Conservation (phyloP, 768 basidiomycete genomes). For the Chalciporus chontae region DNA sequence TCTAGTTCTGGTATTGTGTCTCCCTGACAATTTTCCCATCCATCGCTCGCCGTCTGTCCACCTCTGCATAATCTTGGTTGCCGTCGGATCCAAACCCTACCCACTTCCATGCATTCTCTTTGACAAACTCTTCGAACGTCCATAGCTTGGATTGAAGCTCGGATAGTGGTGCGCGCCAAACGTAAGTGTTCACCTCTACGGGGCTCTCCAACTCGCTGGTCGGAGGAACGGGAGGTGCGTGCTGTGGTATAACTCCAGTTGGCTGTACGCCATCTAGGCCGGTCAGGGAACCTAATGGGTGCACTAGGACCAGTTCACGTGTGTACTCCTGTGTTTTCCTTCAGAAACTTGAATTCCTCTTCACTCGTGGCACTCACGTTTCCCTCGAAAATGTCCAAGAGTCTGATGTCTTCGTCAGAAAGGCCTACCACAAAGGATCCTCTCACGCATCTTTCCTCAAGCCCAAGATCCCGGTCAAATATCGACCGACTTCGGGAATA, state of each 20-base stretch:
- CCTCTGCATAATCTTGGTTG: slow-evolving; percentile 45
- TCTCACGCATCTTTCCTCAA: slow-evolving; percentile 66
- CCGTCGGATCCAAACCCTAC: slow-evolving; percentile 40
- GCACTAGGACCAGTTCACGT: slow-evolving; percentile 49
- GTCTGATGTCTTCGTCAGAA: slow-evolving; percentile 54
- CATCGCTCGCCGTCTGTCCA: slow-evolving; percentile 48
- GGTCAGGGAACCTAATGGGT: slow-evolving; percentile 49
- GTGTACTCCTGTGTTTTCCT: slow-evolving; percentile 61
- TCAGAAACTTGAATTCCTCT: not conserved
- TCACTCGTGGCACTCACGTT: slow-evolving; percentile 41
- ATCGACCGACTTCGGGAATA: slow-evolving; percentile 45
- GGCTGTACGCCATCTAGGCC: slow-evolving; percentile 23
- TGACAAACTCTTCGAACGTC: slow-evolving; percentile 80
- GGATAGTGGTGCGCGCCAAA: slow-evolving; percentile 48
- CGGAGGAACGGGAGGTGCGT: slow-evolving; percentile 41
- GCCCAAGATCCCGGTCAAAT: slow-evolving; percentile 46
- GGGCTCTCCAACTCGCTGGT: slow-evolving; percentile 31
- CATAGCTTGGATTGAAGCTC: slow-evolving; percentile 61
- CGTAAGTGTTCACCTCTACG: slow-evolving; percentile 66
- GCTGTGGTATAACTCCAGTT: slow-evolving; percentile 35
- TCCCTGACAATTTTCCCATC: slow-evolving; percentile 28
- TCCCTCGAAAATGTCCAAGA: slow-evolving; percentile 83
- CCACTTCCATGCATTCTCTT: slow-evolving; percentile 78
- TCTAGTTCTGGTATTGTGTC: not conserved
- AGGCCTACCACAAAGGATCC: slow-evolving; percentile 80